These are phyloP conservation scores for Rhodotorula sp. DNA, from an alignment of 1,284 basidiomycete species.

Conservation along the genomic window DNA sequence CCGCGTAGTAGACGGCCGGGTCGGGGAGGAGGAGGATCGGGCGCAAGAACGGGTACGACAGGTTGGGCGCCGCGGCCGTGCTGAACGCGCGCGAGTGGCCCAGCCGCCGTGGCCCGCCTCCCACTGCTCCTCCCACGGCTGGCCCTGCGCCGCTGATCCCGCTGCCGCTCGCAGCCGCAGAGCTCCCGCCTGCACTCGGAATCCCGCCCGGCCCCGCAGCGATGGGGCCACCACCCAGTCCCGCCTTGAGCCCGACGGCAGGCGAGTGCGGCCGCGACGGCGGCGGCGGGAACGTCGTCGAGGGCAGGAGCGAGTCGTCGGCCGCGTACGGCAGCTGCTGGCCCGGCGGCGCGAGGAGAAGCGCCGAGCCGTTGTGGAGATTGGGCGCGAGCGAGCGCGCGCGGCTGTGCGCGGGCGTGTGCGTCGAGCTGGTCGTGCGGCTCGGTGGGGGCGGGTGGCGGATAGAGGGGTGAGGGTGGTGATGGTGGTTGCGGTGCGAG, in stretches of 20 bases:
- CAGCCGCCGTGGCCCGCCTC: not conserved
- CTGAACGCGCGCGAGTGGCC: conserved; percentile 42
- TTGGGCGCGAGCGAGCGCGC: not conserved
- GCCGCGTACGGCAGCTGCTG: not conserved
- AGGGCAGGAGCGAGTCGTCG: not conserved
- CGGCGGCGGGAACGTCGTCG: conserved; percentile 16
- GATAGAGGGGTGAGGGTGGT: not conserved
- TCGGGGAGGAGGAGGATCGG: conserved; percentile 71
- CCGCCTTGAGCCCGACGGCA: too few species aligned
- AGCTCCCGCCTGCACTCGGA: too few species aligned
- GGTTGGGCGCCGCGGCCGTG: conserved; percentile 44
- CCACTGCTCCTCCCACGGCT: too few species aligned
- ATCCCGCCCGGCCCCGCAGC: too few species aligned
- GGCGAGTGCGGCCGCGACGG: conserved; percentile 50
- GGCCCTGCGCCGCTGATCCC: too few species aligned
- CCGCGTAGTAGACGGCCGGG: conserved; percentile 75
- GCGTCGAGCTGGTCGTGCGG: conserved; percentile 4
- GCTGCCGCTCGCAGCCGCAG: too few species aligned
- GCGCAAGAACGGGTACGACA: conserved; percentile 66
- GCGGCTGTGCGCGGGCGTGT: conserved; percentile 8
- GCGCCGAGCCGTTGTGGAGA: not conserved
- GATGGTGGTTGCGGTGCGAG: not conserved
- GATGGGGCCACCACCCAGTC: too few species aligned
- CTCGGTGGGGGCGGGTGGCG: conserved; percentile 1
- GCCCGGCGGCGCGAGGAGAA: not conserved